Percentiles rank a stretch among this genome's conserved stretches.
These are phyloP conservation scores for Paramecium biaurelia DNA, from an alignment of 73 alveolate genomes.

Conservation along the genomic window DNA sequence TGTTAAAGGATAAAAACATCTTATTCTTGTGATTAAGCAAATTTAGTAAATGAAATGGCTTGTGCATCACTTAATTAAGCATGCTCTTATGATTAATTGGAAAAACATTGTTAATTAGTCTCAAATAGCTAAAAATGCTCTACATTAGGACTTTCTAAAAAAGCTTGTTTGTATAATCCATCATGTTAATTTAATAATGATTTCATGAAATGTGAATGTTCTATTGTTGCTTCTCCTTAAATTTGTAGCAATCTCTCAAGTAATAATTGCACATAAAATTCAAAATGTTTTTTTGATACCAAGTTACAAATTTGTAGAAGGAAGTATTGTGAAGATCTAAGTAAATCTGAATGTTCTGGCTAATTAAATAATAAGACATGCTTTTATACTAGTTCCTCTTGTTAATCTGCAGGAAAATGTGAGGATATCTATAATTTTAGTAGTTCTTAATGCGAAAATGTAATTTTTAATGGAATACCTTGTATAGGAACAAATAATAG, in stretches of 20 bases:
- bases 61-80: not conserved
- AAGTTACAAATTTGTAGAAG: not conserved
- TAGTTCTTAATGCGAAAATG: not conserved
- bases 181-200: constrained; percentile 10
- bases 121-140: not conserved
- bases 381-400: not conserved
- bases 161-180: not conserved
- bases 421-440: not conserved
- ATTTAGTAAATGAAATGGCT: not conserved
- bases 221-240: not conserved
- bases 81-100: not conserved
- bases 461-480: not conserved
- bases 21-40: not conserved
- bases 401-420: not conserved
- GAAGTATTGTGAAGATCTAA: not conserved
- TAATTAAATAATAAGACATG: not conserved
- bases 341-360: not conserved
- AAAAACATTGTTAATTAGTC: not conserved
- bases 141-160: not conserved
- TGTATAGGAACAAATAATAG: not conserved
- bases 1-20: not conserved
- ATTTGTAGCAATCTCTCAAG: not conserved
- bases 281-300: not conserved
- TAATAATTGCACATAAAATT: not conserved
- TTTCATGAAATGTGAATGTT: not conserved